These are phyloP conservation scores for Plasmodium coatneyi DNA, from an alignment of 169 alveolate species.

Conservation along the genomic window DNA sequence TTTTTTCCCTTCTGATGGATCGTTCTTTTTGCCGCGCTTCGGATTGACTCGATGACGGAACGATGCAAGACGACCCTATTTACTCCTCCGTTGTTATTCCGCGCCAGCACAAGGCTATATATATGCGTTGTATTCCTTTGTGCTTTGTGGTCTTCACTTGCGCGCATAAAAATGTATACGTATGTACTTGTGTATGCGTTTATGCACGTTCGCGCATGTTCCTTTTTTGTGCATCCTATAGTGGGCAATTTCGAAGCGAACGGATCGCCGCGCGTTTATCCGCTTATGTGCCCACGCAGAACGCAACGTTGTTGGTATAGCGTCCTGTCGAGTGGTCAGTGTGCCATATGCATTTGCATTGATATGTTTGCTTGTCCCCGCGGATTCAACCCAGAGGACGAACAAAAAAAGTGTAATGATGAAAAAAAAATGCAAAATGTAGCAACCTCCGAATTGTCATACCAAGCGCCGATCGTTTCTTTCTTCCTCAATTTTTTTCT, in stretches of 20 bases:
- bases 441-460: neutral
- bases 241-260: no score
- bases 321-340: no score
- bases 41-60: neutral
- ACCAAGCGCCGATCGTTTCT: neutral
- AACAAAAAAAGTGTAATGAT: neutral
- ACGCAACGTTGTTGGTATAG: no score
- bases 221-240: no score
- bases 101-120: neutral
- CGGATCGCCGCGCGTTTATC: no score
- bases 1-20: neutral
- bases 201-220: no score
- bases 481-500: neutral
- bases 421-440: no score
- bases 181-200: neutral
- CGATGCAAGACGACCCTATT: neutral
- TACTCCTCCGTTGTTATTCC: neutral
- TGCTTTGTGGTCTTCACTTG: neutral
- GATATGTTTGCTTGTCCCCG: no score
- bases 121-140: neutral
- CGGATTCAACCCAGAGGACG: neutral
- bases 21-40: neutral
- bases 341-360: no score
- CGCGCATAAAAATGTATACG: neutral
- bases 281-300: no score